Percentiles rank a stretch among this genome's conserved stretches.
phyloP scores from a whole-genome alignment of 768 basidiomycete species.

The Lactarius deliciosus region DNA sequence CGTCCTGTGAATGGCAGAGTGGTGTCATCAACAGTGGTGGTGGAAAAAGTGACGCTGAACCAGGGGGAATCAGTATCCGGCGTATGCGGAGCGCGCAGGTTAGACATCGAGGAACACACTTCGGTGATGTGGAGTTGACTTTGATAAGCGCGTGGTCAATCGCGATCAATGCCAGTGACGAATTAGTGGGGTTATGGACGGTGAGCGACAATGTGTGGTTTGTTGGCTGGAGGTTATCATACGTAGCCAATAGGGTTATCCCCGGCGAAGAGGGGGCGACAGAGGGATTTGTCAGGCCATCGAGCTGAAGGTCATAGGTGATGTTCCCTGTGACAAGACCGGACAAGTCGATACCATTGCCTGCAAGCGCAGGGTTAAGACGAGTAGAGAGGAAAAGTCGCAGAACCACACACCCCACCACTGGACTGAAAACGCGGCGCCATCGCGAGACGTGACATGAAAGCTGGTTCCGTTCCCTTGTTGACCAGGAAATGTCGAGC shows the following conservation, averaged over 20 bases:
- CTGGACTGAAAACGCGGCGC: constrained; percentile 52
- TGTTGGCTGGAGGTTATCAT: constrained; percentile 47
- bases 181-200: constrained; percentile 41
- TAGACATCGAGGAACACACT: constrained; percentile 35
- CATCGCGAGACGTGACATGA: constrained; percentile 62
- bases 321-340: constrained; percentile 47
- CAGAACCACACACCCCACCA: constrained; percentile 59
- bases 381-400: neutral
- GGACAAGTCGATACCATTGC: constrained; percentile 60
- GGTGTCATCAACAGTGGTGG: constrained; percentile 43
- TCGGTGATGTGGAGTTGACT: constrained; percentile 36
- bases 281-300: constrained; percentile 42
- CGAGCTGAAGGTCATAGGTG: constrained; percentile 37
- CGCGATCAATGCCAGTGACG: constrained; percentile 41
- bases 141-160: constrained; percentile 60
- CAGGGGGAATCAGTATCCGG: constrained; percentile 33
- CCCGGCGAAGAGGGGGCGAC: constrained; percentile 34
- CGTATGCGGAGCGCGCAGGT: constrained; percentile 3
- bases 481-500: constrained; percentile 41
- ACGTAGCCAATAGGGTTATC: constrained; percentile 45
- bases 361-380: constrained; percentile 37
- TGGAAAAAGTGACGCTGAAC: constrained; percentile 40
- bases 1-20: constrained; percentile 51
- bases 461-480: constrained; percentile 55
- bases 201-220: constrained; percentile 58